phyloP scores from a whole-genome alignment of 2,329 filamentous ascomycete species.

The Pseudogymnoascus sp. region DNA sequence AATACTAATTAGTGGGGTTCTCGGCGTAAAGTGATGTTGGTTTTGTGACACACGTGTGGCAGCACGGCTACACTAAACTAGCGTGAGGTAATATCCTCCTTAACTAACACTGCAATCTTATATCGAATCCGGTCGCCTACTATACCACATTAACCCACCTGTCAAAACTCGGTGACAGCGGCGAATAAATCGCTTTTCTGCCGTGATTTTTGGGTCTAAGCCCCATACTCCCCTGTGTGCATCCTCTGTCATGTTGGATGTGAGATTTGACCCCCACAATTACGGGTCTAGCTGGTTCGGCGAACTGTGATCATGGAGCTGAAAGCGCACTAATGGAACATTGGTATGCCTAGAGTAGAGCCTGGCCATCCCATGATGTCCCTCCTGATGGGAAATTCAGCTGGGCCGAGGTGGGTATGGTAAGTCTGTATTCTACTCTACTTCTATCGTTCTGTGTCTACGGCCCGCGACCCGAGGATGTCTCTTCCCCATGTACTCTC shows the following conservation, averaged over 20 bases:
- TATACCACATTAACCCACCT: neutral
- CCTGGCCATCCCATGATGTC: neutral
- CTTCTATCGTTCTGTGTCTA: neutral
- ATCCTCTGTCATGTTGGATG: neutral
- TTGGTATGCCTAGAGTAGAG: neutral
- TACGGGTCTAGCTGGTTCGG: neutral
- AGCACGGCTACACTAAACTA: too few species aligned
- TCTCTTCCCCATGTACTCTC: neutral
- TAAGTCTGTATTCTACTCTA: neutral
- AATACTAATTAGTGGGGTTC: too few species aligned
- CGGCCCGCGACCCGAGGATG: neutral
- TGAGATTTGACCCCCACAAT: neutral
- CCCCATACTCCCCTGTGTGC: neutral
- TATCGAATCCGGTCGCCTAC: neutral
- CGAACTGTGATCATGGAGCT: neutral
- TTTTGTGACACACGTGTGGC: too few species aligned
- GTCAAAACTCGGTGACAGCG: neutral
- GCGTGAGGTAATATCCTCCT: too few species aligned
- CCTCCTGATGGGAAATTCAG: neutral
- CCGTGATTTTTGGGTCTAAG: neutral
- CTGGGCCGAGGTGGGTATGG: neutral
- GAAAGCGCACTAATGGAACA: neutral
- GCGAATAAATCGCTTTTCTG: neutral
- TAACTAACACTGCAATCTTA: neutral
- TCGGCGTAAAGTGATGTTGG: neutral